These are phyloP conservation scores for Aspergillus sp. DNA, from an alignment of 2,329 filamentous ascomycete species.

Conservation along the genomic window DNA sequence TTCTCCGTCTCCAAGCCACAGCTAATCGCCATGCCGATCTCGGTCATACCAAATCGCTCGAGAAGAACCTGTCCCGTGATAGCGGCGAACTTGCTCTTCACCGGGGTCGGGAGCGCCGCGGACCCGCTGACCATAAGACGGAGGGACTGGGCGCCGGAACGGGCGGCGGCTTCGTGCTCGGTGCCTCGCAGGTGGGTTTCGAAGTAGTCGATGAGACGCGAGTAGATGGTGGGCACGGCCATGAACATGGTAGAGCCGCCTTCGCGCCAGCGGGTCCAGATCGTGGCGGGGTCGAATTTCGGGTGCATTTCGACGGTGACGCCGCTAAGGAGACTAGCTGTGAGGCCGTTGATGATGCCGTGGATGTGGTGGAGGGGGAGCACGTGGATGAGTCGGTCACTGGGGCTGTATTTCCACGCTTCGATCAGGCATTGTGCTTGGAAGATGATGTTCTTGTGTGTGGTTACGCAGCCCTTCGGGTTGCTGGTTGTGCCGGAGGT, in stretches of 20 bases:
- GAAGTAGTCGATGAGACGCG: slow-evolving; percentile 51
- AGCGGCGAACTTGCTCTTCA: slow-evolving; percentile 43
- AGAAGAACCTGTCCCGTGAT: slow-evolving; percentile 48
- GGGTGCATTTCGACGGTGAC: slow-evolving; percentile 52
- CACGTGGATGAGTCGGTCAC: slow-evolving; percentile 53
- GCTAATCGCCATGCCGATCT: slow-evolving; percentile 53
- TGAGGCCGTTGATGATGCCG: slow-evolving; percentile 54
- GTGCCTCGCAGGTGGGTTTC: slow-evolving; percentile 42
- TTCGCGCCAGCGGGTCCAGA: slow-evolving; percentile 51
- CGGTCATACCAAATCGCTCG: slow-evolving; percentile 54
- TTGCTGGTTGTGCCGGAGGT: slow-evolving; percentile 46
- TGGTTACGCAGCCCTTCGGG: slow-evolving; percentile 48
- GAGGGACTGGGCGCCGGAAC: slow-evolving; percentile 36
- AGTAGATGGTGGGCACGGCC: slow-evolving; percentile 56
- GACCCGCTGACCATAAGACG: slow-evolving; percentile 47
- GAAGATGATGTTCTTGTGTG: slow-evolving; percentile 44
- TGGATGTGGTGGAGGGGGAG: slow-evolving; percentile 56
- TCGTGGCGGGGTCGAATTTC: slow-evolving; percentile 46
- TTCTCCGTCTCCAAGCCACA: slow-evolving; percentile 44
- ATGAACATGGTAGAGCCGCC: slow-evolving; percentile 52
- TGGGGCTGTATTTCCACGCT: slow-evolving; percentile 33
- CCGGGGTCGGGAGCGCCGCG: slow-evolving; percentile 46
- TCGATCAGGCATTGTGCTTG: slow-evolving; percentile 34
- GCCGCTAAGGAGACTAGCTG: slow-evolving; percentile 50
- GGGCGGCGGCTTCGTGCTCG: slow-evolving; percentile 33